A percentile compares a stretch with the other conserved stretches of the same genome.
These are phyloP conservation scores for Podaxis sp. DNA, from an alignment of 768 basidiomycete genomes.

Conservation along the genomic window DNA sequence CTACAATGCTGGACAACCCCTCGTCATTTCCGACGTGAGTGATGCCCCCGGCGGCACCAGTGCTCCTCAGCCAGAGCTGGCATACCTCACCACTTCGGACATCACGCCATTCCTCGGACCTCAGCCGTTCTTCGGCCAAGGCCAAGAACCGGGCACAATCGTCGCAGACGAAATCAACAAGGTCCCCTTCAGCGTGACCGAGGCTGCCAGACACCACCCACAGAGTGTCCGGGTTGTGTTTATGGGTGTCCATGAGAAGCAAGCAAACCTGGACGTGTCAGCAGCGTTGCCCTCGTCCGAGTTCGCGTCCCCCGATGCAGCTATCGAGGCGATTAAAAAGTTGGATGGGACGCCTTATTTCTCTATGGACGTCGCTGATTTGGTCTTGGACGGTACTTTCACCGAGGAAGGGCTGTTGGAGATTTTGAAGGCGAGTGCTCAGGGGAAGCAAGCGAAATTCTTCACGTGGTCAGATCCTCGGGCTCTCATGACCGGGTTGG, in stretches of 20 bases:
- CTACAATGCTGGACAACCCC: slow-evolving; percentile 70
- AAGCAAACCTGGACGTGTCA: slow-evolving; percentile 26
- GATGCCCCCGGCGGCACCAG: slow-evolving; percentile 20
- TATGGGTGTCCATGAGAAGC: slow-evolving; percentile 67
- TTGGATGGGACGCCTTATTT: slow-evolving; percentile 85
- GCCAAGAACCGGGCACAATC: slow-evolving; percentile 38
- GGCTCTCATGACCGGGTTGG: slow-evolving; percentile 49
- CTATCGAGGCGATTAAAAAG: slow-evolving; percentile 36
- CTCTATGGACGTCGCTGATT: slow-evolving; percentile 65
- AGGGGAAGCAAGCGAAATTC: slow-evolving; percentile 31
- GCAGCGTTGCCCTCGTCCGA: slow-evolving; percentile 63
- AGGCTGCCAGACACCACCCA: slow-evolving; percentile 52
- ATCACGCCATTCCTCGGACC: slow-evolving; percentile 63
- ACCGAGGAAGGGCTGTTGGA: slow-evolving; percentile 28
- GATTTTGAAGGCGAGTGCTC: slow-evolving; percentile 35
- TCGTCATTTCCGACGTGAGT: slow-evolving; percentile 39
- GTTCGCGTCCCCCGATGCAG: slow-evolving; percentile 50
- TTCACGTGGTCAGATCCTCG: slow-evolving; percentile 67
- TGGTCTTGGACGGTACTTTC: slow-evolving; percentile 23
- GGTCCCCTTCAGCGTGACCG: slow-evolving; percentile 29
- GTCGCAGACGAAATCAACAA: slow-evolving; percentile 27
- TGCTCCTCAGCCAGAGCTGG: slow-evolving; percentile 27
- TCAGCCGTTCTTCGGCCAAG: slow-evolving; percentile 70
- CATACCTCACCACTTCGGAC: slow-evolving; percentile 54
- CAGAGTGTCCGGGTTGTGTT: slow-evolving; percentile 61